Conservation (phyloP, 306 rosid species). For the Potentilla sterilis region DNA sequence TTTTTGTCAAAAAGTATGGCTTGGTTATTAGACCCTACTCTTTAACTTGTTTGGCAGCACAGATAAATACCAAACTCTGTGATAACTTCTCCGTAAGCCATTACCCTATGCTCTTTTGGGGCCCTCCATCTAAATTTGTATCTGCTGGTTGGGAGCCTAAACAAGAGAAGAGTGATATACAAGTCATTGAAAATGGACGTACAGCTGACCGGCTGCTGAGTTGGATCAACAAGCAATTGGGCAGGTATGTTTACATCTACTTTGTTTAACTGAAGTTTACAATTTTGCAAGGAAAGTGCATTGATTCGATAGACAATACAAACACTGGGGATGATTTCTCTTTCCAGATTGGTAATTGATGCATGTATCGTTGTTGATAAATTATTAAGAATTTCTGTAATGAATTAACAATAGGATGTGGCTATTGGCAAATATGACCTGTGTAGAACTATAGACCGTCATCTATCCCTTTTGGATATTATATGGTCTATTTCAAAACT, state of each 20-base stretch:
- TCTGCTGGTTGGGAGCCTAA: slow-evolving; percentile 71
- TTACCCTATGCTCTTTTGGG: slow-evolving; percentile 97
- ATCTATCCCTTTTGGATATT: neutral
- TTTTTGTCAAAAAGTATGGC: slow-evolving; percentile 16
- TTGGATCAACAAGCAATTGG: slow-evolving; percentile 82
- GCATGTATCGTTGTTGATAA: neutral
- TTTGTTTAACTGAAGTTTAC: slow-evolving; percentile 18
- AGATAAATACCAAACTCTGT: slow-evolving; percentile 88
- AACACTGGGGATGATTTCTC: neutral
- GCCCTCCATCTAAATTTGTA: slow-evolving; percentile 78
- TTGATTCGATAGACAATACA: neutral
- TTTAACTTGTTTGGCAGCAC: slow-evolving; percentile 80
- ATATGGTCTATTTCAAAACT: neutral
- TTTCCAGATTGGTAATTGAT: neutral
- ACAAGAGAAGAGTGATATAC: slow-evolving; percentile 66
- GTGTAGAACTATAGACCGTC: neutral
- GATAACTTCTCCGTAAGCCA: slow-evolving; percentile 88
- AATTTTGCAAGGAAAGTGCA: neutral
- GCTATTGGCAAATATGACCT: neutral
- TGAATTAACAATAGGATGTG: neutral
- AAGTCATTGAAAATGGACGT: slow-evolving; percentile 55
- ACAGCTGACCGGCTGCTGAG: slow-evolving; percentile 76
- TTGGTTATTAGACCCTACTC: slow-evolving; percentile 41
- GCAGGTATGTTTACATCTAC: slow-evolving; percentile 63
- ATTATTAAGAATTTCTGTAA: neutral